phyloP scores from a whole-genome alignment of 345 rosid species.

The Boechera retrofracta region DNA sequence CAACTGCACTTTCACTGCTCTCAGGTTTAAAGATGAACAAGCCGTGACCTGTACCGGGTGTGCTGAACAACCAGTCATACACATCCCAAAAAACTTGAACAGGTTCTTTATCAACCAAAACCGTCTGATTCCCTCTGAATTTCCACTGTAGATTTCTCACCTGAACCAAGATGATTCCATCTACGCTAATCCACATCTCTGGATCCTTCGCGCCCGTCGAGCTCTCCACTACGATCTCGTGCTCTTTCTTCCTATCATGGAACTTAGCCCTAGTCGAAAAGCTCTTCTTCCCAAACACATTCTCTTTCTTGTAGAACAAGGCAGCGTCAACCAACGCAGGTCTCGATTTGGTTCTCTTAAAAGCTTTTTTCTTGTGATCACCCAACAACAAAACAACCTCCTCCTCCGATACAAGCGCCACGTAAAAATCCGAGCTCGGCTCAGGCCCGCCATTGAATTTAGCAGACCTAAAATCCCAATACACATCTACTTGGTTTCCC shows the following conservation, averaged over 20 bases:
- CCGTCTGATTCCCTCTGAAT: conserved; percentile 89
- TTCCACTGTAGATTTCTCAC: conserved; percentile 91
- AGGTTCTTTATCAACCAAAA: conserved; percentile 69
- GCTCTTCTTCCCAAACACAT: conserved; percentile 76
- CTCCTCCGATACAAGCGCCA: conserved; percentile 74
- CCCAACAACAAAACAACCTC: conserved; percentile 82
- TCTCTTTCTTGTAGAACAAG: conserved; percentile 78
- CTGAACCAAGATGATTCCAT: conserved; percentile 69
- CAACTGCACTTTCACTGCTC: conserved; percentile 60
- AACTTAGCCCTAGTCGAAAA: conserved; percentile 77
- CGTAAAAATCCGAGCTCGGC: conserved; percentile 70
- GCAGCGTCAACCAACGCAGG: conserved; percentile 71
- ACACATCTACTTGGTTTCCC: conserved; percentile 59
- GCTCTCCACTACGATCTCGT: conserved; percentile 79
- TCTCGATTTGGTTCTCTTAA: conserved; percentile 76
- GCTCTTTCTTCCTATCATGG: conserved; percentile 65
- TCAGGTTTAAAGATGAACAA: conserved; percentile 83
- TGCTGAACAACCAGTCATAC: conserved; percentile 84
- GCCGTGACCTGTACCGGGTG: conserved; percentile 71
- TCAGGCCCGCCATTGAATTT: conserved; percentile 77
- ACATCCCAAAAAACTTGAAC: conserved; percentile 93
- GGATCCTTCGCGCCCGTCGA: conserved; percentile 69
- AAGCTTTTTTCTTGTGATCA: conserved; percentile 80
- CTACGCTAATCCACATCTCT: conserved; percentile 91
- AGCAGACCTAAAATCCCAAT: conserved; percentile 84